These are phyloP conservation scores for Penicillium bovifimosum DNA, from an alignment of 495 filamentous ascomycete species.

Conservation along the genomic window DNA sequence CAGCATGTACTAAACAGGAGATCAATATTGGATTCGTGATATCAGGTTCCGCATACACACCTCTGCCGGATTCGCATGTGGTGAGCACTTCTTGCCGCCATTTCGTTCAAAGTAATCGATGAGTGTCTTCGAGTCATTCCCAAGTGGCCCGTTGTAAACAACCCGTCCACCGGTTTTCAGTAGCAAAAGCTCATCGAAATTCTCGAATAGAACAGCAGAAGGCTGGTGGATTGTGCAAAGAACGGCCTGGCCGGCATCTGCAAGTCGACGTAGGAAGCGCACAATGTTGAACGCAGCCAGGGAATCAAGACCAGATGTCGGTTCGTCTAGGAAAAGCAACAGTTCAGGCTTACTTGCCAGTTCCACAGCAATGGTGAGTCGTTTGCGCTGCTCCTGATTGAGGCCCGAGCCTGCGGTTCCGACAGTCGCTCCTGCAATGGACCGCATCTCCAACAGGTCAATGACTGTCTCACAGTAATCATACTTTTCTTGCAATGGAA, in stretches of 20 bases:
- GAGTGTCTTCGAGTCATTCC: slow-evolving; percentile 47
- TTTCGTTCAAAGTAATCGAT: slow-evolving; percentile 60
- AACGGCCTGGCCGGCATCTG: slow-evolving; percentile 65
- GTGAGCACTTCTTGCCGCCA: slow-evolving; percentile 53
- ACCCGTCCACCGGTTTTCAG: slow-evolving; percentile 64
- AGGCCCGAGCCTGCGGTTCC: slow-evolving; percentile 49
- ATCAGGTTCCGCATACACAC: slow-evolving; percentile 13
- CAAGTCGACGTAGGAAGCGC: slow-evolving; percentile 59
- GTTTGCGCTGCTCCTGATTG: slow-evolving; percentile 58
- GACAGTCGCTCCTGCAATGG: slow-evolving; percentile 51
- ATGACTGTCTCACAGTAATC: slow-evolving; percentile 58
- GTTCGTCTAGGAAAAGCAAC: slow-evolving; percentile 71
- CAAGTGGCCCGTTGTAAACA: slow-evolving; percentile 65
- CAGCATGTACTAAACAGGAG: slow-evolving; percentile 50
- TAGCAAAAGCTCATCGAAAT: slow-evolving; percentile 68
- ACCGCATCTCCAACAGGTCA: slow-evolving; percentile 54
- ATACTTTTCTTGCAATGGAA: slow-evolving; percentile 55
- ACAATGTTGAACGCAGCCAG: slow-evolving; percentile 62
- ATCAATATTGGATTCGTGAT: not conserved
- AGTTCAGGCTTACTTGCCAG: slow-evolving; percentile 61
- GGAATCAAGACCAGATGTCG: slow-evolving; percentile 68
- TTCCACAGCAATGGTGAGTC: slow-evolving; percentile 65
- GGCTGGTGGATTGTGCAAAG: slow-evolving; percentile 81
- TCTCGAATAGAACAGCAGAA: slow-evolving; percentile 62
- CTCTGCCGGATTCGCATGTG: slow-evolving; percentile 58